Percentiles rank a stretch among this genome's conserved stretches.
phyloP scores from a whole-genome alignment of 73 alveolate genomes.

The Effrenium voratum region DNA sequence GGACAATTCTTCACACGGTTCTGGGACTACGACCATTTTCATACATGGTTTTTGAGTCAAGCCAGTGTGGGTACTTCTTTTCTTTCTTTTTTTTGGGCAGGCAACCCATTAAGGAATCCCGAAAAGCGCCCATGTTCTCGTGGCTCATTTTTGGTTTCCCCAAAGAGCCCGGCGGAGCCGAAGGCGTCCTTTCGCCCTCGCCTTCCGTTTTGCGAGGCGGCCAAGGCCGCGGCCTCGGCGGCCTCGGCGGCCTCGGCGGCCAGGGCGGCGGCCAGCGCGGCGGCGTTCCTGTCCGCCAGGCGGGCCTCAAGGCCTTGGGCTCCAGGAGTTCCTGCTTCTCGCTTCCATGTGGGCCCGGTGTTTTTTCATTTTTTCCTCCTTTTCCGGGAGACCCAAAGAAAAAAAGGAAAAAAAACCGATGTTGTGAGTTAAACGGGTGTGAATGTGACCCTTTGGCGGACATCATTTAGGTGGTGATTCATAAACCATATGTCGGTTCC shows the following conservation, averaged over 20 bases:
- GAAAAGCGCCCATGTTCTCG: too few species aligned
- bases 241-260: slow-evolving; percentile 54
- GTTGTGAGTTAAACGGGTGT: not conserved
- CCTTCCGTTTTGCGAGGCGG: too few species aligned
- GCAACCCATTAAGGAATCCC: too few species aligned
- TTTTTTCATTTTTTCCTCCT: not conserved
- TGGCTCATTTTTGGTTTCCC: too few species aligned
- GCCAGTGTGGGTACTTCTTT: too few species aligned
- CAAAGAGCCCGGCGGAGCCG: too few species aligned
- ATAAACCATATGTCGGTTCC: too few species aligned
- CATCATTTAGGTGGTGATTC: not conserved
- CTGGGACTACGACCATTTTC: too few species aligned
- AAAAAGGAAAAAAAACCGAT: not conserved
- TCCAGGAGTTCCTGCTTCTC: not conserved
- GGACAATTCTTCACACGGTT: too few species aligned
- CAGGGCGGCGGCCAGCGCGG: slow-evolving; percentile 47
- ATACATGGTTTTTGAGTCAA: too few species aligned
- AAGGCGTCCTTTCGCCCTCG: too few species aligned
- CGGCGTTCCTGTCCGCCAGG: slow-evolving; percentile 64
- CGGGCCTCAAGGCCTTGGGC: not conserved
- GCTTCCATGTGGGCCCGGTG: not conserved
- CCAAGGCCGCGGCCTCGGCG: not conserved
- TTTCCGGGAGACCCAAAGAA: not conserved
- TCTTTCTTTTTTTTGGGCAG: too few species aligned
- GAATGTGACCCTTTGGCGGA: not conserved